These are phyloP conservation scores for Silene conica DNA, from an alignment of 148 eudicot species.

Conservation along the genomic window DNA sequence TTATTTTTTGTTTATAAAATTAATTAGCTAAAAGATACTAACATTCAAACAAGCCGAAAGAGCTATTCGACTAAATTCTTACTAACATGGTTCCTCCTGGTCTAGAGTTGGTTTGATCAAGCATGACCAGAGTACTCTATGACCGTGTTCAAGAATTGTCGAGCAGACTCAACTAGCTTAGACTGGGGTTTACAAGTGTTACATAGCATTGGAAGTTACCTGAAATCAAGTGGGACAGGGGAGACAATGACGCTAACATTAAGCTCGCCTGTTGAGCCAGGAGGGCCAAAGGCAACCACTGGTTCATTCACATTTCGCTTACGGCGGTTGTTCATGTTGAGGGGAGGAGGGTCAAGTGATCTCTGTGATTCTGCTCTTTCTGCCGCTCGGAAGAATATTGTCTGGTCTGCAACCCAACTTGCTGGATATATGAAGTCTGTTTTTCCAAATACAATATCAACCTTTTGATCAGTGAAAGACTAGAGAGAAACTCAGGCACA, in stretches of 20 bases:
- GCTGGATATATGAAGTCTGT: slow-evolving; percentile 88
- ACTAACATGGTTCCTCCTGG: not conserved
- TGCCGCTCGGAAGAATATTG: slow-evolving; percentile 59
- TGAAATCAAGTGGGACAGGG: slow-evolving; percentile 75
- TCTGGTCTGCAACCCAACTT: slow-evolving; percentile 88
- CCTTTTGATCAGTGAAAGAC: too few relatives aligned
- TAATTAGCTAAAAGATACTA: not conserved
- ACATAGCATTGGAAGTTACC: slow-evolving; percentile 29
- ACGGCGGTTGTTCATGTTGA: slow-evolving; percentile 26
- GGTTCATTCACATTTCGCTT: slow-evolving; percentile 63
- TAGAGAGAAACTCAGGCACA: too few relatives aligned
- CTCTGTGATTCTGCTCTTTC: slow-evolving; percentile 58
- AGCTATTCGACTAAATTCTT: not conserved
- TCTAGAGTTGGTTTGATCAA: not conserved
- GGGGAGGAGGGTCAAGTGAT: slow-evolving; percentile 62
- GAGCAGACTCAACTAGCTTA: not conserved
- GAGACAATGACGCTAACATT: slow-evolving; percentile 92
- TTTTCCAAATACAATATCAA: not conserved
- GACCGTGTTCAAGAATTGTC: not conserved
- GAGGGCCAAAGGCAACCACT: slow-evolving; percentile 87
- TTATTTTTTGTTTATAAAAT: too few relatives aligned
- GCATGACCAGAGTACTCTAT: not conserved
- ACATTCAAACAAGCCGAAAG: not conserved
- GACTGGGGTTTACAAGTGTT: not conserved
- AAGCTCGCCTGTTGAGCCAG: slow-evolving; percentile 84